Evolutionary conservation across 2,329 filamentous ascomycete genomes (phyloP).

Genomic region (Phaeosphaeriaceae sp.): DNA sequence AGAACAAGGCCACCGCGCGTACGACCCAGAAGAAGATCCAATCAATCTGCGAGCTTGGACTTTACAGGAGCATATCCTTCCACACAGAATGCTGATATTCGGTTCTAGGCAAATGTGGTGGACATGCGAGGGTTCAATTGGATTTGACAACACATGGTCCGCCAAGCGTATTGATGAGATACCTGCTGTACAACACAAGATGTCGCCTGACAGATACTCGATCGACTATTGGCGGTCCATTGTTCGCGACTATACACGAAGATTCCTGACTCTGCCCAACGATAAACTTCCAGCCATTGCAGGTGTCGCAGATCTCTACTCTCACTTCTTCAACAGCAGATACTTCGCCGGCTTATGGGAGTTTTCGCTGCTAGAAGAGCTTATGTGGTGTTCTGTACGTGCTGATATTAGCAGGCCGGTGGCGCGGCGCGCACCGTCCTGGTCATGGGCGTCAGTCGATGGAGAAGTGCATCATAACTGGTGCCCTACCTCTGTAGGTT

Average conservation of each 20-base stretch:
- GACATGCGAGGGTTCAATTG: conserved; percentile 5
- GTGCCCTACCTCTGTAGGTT: not conserved
- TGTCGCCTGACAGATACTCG: not conserved
- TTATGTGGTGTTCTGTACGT: conserved; percentile 20
- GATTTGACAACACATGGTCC: not conserved
- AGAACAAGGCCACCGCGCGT: conserved; percentile 5
- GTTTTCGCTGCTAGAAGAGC: conserved; percentile 8
- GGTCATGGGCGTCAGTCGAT: conserved; percentile 22
- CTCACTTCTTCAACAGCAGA: conserved; percentile 4
- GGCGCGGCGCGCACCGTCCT: conserved; percentile 16
- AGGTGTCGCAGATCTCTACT: conserved; percentile 13
- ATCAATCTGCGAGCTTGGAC: conserved; percentile 13
- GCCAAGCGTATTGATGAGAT: not conserved
- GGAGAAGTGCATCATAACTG: conserved; percentile 15
- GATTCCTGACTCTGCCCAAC: conserved; percentile 15
- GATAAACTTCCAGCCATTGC: conserved; percentile 21
- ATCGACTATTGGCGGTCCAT: conserved; percentile 13
- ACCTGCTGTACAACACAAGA: conserved; percentile 2
- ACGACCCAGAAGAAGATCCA: conserved; percentile 10
- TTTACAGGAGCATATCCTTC: conserved; percentile 18
- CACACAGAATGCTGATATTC: conserved; percentile 12
- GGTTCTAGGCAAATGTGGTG: conserved; percentile 10
- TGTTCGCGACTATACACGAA: conserved; percentile 19
- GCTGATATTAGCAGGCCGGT: conserved; percentile 18
- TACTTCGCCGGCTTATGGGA: conserved; percentile 23